Conservation (phyloP, 192 early-diverging fungal genomes). For the Backusella tuberculispora region DNA sequence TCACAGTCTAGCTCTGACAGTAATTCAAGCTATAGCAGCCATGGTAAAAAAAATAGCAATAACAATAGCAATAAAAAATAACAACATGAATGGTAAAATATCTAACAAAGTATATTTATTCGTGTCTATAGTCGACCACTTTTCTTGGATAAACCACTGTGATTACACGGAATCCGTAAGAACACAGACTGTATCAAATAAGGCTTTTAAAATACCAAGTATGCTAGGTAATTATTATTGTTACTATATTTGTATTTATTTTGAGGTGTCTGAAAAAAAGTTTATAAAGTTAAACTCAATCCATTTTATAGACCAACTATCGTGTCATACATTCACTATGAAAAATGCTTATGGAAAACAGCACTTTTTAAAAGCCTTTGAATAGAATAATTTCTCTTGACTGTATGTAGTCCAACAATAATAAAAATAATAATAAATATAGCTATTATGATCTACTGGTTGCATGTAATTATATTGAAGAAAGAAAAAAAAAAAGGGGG, state of each 20-base stretch:
- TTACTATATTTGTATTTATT: neutral
- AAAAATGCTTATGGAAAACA: constrained; percentile 1
- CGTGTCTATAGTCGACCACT: neutral
- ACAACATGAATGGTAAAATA: neutral
- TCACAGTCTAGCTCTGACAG: constrained; percentile 4
- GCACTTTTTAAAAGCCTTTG: neutral
- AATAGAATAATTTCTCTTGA: constrained; percentile 8
- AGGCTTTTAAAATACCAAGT: neutral
- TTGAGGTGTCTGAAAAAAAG: neutral
- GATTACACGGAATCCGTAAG: neutral
- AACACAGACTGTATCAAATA: neutral
- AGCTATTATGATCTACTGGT: neutral
- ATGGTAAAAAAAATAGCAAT: neutral
- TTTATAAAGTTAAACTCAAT: neutral
- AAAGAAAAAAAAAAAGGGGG: no score
- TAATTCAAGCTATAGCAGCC: neutral
- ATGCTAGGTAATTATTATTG: neutral
- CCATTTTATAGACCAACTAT: neutral
- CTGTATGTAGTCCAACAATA: neutral
- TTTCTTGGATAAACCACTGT: neutral
- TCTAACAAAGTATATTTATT: neutral
- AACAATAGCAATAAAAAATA: neutral
- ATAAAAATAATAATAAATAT: neutral
- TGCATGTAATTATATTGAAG: neutral
- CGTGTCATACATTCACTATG: constrained; percentile 9